Evolutionary conservation across 441 rosid genomes (phyloP), one percentile per base, ranked within the genome.

Genomic region (Eruca vesicaria): DNA sequence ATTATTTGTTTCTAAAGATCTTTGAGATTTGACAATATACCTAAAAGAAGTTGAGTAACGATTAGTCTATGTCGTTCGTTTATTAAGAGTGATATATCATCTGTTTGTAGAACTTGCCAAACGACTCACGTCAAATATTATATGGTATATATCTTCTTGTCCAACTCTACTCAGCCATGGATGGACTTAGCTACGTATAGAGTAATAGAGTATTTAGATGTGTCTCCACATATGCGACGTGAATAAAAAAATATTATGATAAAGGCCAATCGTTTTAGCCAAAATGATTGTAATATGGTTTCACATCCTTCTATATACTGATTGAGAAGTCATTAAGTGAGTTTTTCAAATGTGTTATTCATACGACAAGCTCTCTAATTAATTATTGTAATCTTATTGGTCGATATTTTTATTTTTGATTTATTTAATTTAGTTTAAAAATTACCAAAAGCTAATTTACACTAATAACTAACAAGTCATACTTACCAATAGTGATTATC

Each of bases 71-170:
- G 56, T 75, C 19, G 48, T 23, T 69, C 36, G 50, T 53, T 52
- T n/a, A n/a, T n/a, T 23, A 74, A 32, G 48, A 38, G 23, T 31
- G 53, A 57, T 52, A 50, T 43, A 60, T 33, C 68, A 75, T 35
- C 26, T 4, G 12, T 10, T 60, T 35, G 56, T 35, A 18, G 41
- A 68, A 68, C 38, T 63, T 69, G 70, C 79, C 79, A 76, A 76
- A 76, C 9, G 65, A 70, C 48, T 21, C 21, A 19, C 59, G 58
- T 41, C 64, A 75, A 69, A 62, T 28, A 20, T 28, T 26, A 31
- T 63, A 20, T 63, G 69, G 74, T 55, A 69, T 38, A 20, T 69
- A 69, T 53, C 79, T 63, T 15, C 41, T 38, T 31, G 65, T 69
- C 74, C 74, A 76, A 76, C 7, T 32, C 1, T 69, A 69, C 60